Evolutionary conservation across 495 filamentous ascomycete species (phyloP), one percentile per base, ranked within the genome.

Genomic region (Podospora pseudocomata): DNA sequence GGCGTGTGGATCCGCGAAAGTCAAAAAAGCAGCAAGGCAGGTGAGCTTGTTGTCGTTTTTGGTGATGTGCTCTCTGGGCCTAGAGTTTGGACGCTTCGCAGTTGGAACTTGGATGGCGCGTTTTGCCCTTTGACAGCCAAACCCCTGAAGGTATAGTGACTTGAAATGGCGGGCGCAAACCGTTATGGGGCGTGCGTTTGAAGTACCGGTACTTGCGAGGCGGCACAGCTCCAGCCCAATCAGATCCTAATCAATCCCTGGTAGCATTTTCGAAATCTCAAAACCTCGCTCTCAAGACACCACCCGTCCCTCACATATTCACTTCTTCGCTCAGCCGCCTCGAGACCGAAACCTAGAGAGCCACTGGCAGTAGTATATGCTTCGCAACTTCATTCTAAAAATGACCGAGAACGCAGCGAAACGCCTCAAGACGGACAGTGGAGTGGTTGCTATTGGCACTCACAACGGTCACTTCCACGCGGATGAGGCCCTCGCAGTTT

Each of bases 391-490:
- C 30, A 5, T 62, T 26, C 60, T 57, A 65, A 76, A 72, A 58
- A 75, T 92, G 90, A 83, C 88, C 71, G 85, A 90, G 80, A 85
- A 81, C 67, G 85, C 86, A 70, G 80, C 89, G 27, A 94, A 94
- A 78, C 87, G 90, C 76, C 76, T 93, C 65, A 93, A 92, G 82
- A 82, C 77, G 27, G 73, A 71, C 62, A 68, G 65, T 55, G 82
- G 81, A 56, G 79, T 83, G 39, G 79, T 90, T 71, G 78, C 87
- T 65, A 96, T 97, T 73, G 94, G 92, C 65, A 97, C 94, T 15
- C 94, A 97, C 84, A 97, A 90, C 81, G 95, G 95, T 65, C 92
- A 97, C 80, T 99, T 99, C 86, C 95, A 99, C 82, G 96, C 95
- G 79, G 95, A 99, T 77, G 95, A 99, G 82, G 95, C 95, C 68